These are phyloP conservation scores for Penicillium silybi DNA, from an alignment of 495 filamentous ascomycete genomes.

Conservation along the genomic window DNA sequence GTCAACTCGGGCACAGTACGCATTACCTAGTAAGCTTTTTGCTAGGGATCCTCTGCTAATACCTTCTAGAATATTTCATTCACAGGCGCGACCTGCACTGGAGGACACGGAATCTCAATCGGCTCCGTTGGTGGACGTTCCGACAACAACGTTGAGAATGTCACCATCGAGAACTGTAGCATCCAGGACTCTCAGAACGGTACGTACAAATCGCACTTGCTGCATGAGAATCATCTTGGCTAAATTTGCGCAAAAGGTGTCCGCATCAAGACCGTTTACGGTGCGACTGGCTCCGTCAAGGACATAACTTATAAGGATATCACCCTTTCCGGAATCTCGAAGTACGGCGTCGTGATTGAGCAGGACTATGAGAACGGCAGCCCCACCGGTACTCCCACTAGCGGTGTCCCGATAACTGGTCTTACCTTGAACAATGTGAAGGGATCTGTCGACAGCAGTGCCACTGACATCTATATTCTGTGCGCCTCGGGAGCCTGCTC, in stretches of 20 bases:
- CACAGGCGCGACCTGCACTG: constrained; percentile 22
- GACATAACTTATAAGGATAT: constrained; percentile 58
- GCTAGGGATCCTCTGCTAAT: background rate
- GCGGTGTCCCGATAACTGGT: constrained; percentile 55
- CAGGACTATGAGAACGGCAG: constrained; percentile 64
- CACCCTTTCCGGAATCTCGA: constrained; percentile 50
- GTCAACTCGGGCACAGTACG: constrained; percentile 45
- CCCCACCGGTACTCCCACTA: constrained; percentile 55
- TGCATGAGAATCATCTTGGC: background rate
- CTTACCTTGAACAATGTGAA: constrained; percentile 39
- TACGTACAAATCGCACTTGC: background rate
- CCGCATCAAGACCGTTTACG: constrained; percentile 60
- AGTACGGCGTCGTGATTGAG: constrained; percentile 62
- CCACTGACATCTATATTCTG: constrained; percentile 49
- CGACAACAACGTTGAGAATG: constrained; percentile 55
- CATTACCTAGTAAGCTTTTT: background rate
- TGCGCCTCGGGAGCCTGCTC: constrained; percentile 42
- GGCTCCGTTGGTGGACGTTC: constrained; percentile 63
- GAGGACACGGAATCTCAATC: constrained; percentile 55
- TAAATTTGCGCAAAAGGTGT: constrained; percentile 19
- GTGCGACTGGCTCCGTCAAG: constrained; percentile 50
- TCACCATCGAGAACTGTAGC: constrained; percentile 50
- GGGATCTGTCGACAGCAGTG: constrained; percentile 43
- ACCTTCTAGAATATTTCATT: constrained; percentile 41
- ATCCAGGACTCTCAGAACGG: constrained; percentile 54